These are phyloP conservation scores for Fusarium secorum DNA, from an alignment of 2,329 filamentous ascomycete species.

Conservation along the genomic window DNA sequence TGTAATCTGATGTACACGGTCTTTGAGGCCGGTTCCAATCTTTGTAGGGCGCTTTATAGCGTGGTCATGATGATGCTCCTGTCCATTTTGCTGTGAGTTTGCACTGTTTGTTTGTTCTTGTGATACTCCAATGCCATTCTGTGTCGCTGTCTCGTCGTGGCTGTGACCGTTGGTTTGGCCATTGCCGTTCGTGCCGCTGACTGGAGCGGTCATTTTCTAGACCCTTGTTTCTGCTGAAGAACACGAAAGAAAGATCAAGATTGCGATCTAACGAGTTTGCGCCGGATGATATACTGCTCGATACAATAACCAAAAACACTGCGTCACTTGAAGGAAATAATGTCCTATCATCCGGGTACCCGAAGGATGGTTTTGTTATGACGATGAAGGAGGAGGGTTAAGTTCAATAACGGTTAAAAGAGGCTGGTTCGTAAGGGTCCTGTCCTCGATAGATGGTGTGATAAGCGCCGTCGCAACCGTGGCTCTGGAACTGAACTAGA, in stretches of 20 bases:
- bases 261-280: slow-evolving; percentile 11
- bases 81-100: not conserved
- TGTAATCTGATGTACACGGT: slow-evolving; percentile 38
- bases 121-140: slow-evolving; percentile 5
- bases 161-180: slow-evolving; percentile 19
- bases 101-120: slow-evolving; percentile 4
- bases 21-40: slow-evolving; percentile 36
- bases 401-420: slow-evolving; percentile 11
- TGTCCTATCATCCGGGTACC: not conserved
- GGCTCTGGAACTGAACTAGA: slow-evolving; percentile 6
- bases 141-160: not conserved
- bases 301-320: not conserved
- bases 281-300: not conserved
- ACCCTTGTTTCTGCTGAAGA: slow-evolving; percentile 4
- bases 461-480: slow-evolving; percentile 31
- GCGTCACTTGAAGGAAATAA: slow-evolving; percentile 2
- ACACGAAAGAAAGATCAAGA: slow-evolving; percentile 1
- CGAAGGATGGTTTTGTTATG: not conserved
- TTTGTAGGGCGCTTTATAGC: slow-evolving; percentile 9
- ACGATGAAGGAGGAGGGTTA: slow-evolving; percentile 9
- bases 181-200: slow-evolving; percentile 10
- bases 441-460: slow-evolving; percentile 23
- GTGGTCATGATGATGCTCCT: slow-evolving; percentile 18
- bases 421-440: slow-evolving; percentile 26
- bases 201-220: slow-evolving; percentile 27